Base-by-base conservation (phyloP, 192 early-diverging fungal species). In the Chytriomyces confervae region DNA sequence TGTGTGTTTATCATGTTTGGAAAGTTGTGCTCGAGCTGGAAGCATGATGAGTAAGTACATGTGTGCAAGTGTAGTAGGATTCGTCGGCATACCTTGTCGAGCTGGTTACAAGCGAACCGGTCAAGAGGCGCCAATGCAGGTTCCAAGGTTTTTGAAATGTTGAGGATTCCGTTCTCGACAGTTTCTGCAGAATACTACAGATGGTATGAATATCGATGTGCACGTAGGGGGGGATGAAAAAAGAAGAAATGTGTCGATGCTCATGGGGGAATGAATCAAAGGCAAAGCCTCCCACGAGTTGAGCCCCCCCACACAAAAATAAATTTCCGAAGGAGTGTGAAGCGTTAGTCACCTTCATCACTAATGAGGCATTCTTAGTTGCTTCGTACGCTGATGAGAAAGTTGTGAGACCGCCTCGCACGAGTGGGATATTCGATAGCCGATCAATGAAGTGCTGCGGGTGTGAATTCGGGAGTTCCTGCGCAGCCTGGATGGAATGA, bases 391-490 rank as follows among this genome's bases (percentile, higher is more conserved):
- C 91, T 7, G 86, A 86, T 45, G 73, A 70, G 74, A 88, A 44
- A 23, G 77, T 75, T 24, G 67, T 73, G 13, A 95, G 73, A 0
- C 91, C 91, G n/a, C 89, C 88, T 75, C 92, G 93, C 48, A 97
- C 91, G 8, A 95, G 61, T 10, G 94, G 94, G 44, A 94, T 86
- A 75, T 82, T 91, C 76, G 93, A 90, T 66, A 97, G 91, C 50
- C 94, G 89, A 66, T 87, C 84, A 67, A 97, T 90, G 61, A 97
- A 94, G 71, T 82, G 86, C 49, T 77, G 49, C 75, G 79, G 16
- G 77, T 57, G 57, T 7, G 79, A 57, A 10, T 57, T 36, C 36
- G 36, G 2, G 2, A 36, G 36, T 36, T 36, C 36, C 44, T 51
- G 51, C 18, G 18, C 62, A 23, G 44, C 36, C n/a, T 43, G 47